Base-by-base conservation (phyloP, 768 basidiomycete species). In the Mycena vitilis region DNA sequence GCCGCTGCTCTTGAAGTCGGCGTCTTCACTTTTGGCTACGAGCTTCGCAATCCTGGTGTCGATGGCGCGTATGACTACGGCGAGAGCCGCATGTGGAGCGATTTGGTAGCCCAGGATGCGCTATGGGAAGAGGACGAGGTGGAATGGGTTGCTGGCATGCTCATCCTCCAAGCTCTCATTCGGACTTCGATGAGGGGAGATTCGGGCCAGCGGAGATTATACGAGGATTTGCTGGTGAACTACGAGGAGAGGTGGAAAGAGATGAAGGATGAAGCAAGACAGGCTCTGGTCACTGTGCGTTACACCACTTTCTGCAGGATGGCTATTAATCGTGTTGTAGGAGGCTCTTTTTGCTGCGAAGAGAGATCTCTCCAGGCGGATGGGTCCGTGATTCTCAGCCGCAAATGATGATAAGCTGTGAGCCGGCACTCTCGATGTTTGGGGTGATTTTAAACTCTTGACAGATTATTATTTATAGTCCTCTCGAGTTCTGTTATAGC, bases 191-290 rank as follows among this genome's bases (percentile, higher is more conserved):
- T 84, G 75, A 76, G 84, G 49, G 82, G 82, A n/a, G 82, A 85
- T 73, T 75, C 80, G 59, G 78, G 81, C 68, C 83, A 86, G 69
- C 79, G 85, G 68, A 81, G 84, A 48, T 84, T 88, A 65, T 89
- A 88, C 73, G 87, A 86, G 60, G 85, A 85, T 37, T 71, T 90
- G 23, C 61, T 90, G 74, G 80, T 83, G 48, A 84, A 82, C 9
- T 90, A 90, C 74, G 89, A 90, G 73, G 80, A 84, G n/a, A 78
- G 88, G 61, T 90, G 89, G 89, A 90, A 90, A 74, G 89, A 90
- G 75, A 90, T 90, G 67, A 88, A 88, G 74, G 89, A 90, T 71
- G 89, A 90, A 75, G 83, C 87, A 16, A 78, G 89, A 67, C 89
- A 90, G 75, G 84, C 85, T 0, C 81, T 89, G 68, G 89, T 89